A percentile compares a stretch with the other conserved stretches of the same genome.
phyloP scores from a whole-genome alignment of 2,329 filamentous ascomycete genomes.

The Fusarium buharicum region DNA sequence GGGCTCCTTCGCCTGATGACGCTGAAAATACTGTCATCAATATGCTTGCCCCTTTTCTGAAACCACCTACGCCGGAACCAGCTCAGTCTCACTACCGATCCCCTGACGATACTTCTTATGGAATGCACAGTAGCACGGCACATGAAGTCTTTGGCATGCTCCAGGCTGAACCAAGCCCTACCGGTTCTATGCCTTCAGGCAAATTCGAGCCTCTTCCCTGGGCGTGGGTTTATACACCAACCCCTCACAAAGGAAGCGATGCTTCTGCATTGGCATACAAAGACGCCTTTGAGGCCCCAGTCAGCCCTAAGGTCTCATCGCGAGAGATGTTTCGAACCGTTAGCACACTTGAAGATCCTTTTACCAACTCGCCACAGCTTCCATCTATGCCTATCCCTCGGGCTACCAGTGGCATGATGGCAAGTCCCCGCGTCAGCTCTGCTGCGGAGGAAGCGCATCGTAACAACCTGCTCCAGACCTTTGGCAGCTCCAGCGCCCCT shows the following conservation, averaged over 20 bases:
- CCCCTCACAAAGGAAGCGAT: conserved; percentile 44
- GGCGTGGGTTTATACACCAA: conserved; percentile 59
- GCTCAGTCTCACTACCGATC: conserved; percentile 46
- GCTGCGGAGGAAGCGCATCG: conserved; percentile 48
- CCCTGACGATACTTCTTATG: conserved; percentile 60
- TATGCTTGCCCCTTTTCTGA: conserved; percentile 62
- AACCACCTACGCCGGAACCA: conserved; percentile 56
- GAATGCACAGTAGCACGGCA: conserved; percentile 64
- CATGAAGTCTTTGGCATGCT: conserved; percentile 61
- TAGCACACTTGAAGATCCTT: conserved; percentile 47
- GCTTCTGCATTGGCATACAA: conserved; percentile 35
- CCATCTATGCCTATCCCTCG: conserved; percentile 18
- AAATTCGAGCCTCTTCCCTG: conserved; percentile 59
- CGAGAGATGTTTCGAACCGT: conserved; percentile 26
- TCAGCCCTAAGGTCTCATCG: conserved; percentile 42
- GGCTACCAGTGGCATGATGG: conserved; percentile 30
- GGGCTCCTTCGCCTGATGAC: conserved; percentile 41
- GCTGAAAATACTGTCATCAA: conserved; percentile 56
- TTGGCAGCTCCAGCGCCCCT: conserved; percentile 42
- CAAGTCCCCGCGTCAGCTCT: conserved; percentile 32
- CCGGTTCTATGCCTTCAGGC: conserved; percentile 44
- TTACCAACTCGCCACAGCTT: conserved; percentile 45
- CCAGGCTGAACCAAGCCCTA: conserved; percentile 48
- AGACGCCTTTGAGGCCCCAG: conserved; percentile 43
- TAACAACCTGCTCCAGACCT: conserved; percentile 51